These are phyloP conservation scores for Beta vulgaris DNA, from an alignment of 148 eudicot species.

Conservation along the genomic window DNA sequence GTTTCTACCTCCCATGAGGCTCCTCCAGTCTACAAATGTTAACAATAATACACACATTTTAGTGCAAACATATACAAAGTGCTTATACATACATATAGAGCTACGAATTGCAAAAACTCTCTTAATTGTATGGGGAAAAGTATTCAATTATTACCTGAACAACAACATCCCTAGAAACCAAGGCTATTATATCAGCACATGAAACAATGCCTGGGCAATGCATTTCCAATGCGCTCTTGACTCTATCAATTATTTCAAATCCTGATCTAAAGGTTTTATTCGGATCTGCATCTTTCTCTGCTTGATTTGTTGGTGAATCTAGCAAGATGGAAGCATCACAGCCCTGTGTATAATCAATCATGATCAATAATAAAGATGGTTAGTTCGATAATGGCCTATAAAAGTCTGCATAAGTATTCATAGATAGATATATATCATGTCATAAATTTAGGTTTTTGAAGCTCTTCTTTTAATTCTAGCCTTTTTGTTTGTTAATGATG, in stretches of 20 bases:
- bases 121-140: too few species aligned
- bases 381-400: too few species aligned
- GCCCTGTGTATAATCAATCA: slow-evolving; percentile 54
- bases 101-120: too few species aligned
- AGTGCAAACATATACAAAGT: too few species aligned
- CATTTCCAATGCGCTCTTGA: slow-evolving; percentile 39
- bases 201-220: slow-evolving; percentile 45
- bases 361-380: too few species aligned
- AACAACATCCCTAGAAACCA: slow-evolving; percentile 43
- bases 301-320: slow-evolving; percentile 39
- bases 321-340: slow-evolving; percentile 55
- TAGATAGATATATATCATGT: too few species aligned
- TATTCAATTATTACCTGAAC: slow-evolving; percentile 28
- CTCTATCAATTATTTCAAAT: slow-evolving; percentile 38
- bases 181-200: slow-evolving; percentile 54
- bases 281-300: slow-evolving; percentile 45
- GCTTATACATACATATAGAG: too few species aligned
- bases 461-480: too few species aligned
- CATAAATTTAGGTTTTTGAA: too few species aligned
- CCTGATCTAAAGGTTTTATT: slow-evolving; percentile 45
- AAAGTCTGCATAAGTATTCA: too few species aligned
- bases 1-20: slow-evolving; percentile 40
- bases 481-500: too few species aligned
- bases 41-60: too few species aligned
- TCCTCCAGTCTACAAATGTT: slow-evolving; percentile 33